Conservation (phyloP, 2,329 filamentous ascomycete species). For the Exserohilum rostratum region DNA sequence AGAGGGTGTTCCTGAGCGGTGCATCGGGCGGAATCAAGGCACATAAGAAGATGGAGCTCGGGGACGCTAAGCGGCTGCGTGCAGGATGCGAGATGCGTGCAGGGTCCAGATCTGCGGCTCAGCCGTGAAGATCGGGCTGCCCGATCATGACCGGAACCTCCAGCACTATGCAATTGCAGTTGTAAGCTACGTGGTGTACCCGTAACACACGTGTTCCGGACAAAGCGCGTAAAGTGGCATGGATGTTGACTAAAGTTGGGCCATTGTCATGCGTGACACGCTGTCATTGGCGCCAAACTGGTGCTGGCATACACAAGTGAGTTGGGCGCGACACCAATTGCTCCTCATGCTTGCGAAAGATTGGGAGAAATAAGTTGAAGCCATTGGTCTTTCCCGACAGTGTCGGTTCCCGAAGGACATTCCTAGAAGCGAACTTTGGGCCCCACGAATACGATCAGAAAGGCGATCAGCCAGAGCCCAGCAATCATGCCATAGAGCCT, state of each 20-base stretch:
- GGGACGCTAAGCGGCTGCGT: slow-evolving; percentile 27
- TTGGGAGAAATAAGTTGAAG: not conserved
- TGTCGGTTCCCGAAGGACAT: not conserved
- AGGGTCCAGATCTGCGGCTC: slow-evolving; percentile 24
- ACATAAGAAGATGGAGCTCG: slow-evolving; percentile 15
- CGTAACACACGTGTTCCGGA: slow-evolving; percentile 1
- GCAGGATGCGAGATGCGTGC: slow-evolving; percentile 25
- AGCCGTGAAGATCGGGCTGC: slow-evolving; percentile 12
- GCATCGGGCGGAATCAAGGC: slow-evolving; percentile 1
- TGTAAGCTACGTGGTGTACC: slow-evolving; percentile 6
- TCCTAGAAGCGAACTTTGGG: slow-evolving; percentile 83
- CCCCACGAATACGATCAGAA: slow-evolving; percentile 81
- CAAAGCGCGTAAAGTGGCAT: not conserved
- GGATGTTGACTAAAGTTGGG: not conserved
- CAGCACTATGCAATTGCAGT: slow-evolving; percentile 4
- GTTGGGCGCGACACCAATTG: not conserved
- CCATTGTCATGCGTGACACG: slow-evolving; percentile 1
- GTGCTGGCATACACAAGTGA: not conserved
- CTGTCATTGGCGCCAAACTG: slow-evolving; percentile 1
- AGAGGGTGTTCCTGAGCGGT: slow-evolving; percentile 21
- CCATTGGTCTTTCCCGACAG: not conserved
- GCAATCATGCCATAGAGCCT: slow-evolving; percentile 85
- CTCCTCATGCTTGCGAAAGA: not conserved
- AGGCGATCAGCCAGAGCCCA: slow-evolving; percentile 76
- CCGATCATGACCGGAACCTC: slow-evolving; percentile 4